phyloP scores from a whole-genome alignment of 2,329 filamentous ascomycete species.

The Rutstroemia sp. region DNA sequence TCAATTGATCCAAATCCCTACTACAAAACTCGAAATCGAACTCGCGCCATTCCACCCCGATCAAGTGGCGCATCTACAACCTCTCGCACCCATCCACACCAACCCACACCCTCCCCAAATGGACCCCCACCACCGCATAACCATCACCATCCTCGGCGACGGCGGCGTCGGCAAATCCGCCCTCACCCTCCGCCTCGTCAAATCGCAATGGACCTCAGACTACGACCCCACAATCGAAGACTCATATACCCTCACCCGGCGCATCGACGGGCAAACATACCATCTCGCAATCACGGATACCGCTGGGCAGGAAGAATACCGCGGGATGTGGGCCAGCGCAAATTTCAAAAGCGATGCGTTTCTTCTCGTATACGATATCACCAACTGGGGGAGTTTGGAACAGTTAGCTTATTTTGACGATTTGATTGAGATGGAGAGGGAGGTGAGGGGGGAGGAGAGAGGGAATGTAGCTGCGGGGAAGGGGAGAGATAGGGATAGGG shows the following conservation, averaged over 20 bases:
- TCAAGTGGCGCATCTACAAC: too few species aligned
- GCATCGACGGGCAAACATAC: slow-evolving; percentile 70
- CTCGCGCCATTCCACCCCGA: too few species aligned
- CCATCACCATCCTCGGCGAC: slow-evolving; percentile 80
- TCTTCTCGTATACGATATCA: slow-evolving; percentile 84
- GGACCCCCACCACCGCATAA: slow-evolving; percentile 36
- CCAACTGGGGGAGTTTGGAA: slow-evolving; percentile 57
- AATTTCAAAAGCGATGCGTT: slow-evolving; percentile 75
- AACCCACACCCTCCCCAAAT: not conserved
- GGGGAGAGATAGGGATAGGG: not conserved
- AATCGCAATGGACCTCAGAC: slow-evolving; percentile 77
- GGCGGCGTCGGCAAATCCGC: slow-evolving; percentile 81
- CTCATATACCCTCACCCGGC: slow-evolving; percentile 75
- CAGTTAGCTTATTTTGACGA: slow-evolving; percentile 74
- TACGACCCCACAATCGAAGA: slow-evolving; percentile 79
- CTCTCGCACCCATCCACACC: too few species aligned
- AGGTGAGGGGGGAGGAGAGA: not conserved
- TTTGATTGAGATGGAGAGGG: slow-evolving; percentile 61
- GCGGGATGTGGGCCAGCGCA: slow-evolving; percentile 62
- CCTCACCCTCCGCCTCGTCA: slow-evolving; percentile 75
- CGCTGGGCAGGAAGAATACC: slow-evolving; percentile 85
- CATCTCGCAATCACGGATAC: slow-evolving; percentile 76
- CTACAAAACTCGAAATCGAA: too few species aligned
- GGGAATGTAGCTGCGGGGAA: not conserved
- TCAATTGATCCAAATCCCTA: too few species aligned